Conservation (phyloP, 176 grass and related monocot species). For the Ananas comosus region DNA sequence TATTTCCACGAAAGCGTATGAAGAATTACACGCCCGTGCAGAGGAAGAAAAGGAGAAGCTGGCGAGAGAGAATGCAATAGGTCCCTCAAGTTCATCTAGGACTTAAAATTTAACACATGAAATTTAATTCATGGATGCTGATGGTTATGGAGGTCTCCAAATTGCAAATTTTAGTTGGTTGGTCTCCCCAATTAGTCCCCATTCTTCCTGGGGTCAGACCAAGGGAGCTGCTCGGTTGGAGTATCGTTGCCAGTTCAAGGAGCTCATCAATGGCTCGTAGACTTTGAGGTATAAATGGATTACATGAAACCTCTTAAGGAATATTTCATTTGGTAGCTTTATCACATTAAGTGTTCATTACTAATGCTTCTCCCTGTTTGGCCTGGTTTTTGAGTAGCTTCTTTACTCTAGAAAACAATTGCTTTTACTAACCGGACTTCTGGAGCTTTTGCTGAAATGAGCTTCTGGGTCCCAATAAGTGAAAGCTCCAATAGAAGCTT, state of each 20-base stretch:
- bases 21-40: conserved; percentile 31
- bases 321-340: neutral
- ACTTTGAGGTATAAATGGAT: neutral
- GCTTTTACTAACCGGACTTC: too few relatives aligned
- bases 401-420: neutral
- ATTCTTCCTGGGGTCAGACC: too few relatives aligned
- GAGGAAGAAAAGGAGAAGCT: conserved; percentile 76
- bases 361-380: neutral
- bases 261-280: neutral
- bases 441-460: too few relatives aligned
- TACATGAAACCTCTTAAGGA: neutral
- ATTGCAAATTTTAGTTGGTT: too few relatives aligned
- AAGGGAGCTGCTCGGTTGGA: too few relatives aligned
- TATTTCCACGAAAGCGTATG: conserved; percentile 48
- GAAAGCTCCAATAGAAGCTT: too few relatives aligned
- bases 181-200: too few relatives aligned
- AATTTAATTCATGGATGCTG: neutral
- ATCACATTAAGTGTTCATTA: neutral
- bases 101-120: neutral
- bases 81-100: conserved; percentile 12
- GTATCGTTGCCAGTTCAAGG: neutral
- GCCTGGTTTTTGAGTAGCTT: neutral
- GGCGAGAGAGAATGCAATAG: conserved; percentile 13
- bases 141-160: too few relatives aligned
- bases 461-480: too few relatives aligned